Evolutionary conservation across 2,329 filamentous ascomycete genomes (phyloP), one percentile per base, ranked within the genome.

Genomic region (Paecilomyces fulvus): DNA sequence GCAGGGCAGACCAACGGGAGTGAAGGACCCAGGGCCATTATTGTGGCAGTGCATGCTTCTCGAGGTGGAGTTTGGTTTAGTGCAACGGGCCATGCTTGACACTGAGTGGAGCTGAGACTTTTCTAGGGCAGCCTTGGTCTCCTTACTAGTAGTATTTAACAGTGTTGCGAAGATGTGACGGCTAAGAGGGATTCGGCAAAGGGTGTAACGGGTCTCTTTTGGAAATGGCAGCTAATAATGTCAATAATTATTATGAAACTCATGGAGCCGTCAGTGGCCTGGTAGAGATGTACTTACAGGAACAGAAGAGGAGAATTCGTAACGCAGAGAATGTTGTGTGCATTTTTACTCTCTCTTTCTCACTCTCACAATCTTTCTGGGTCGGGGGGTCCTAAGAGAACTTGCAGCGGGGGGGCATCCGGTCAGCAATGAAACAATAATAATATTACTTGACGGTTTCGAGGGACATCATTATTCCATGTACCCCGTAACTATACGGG

Each of bases 1-100:
- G n/a, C 37, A 43, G 37, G 37, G 37, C 37, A 43, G 37, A 43
- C 37, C 37, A 43, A 43, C 37, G 20, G 37, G 37, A 43, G 9
- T 20, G 37, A n/a, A 43, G 37, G 37, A 43, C 37, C 37, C 20
- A 25, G 48, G 62, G 60, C 60, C 61, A 57, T 43, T 59, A 65
- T 60, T 65, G 64, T 65, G 64, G 64, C 64, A 65, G 64, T 65
- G 64, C 64, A 65, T 65, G 64, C 64, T 64, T 51, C 56, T 56
- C 57, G 59, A 65, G 64, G 64, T 65, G 63, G 64, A 52, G 56
- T 12, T 9, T 56, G 46, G 20, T 14, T 12, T 49, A 49, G 48
- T 14, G 48, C 48, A 49, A 49, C 48, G 48, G 48, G 48, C 28
- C 48, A 49, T 49, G 48, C 48, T 49, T 64, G 64, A 63, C 56